Evolutionary conservation across 495 filamentous ascomycete species (phyloP).

Genomic region (Penicillium pancosmium): DNA sequence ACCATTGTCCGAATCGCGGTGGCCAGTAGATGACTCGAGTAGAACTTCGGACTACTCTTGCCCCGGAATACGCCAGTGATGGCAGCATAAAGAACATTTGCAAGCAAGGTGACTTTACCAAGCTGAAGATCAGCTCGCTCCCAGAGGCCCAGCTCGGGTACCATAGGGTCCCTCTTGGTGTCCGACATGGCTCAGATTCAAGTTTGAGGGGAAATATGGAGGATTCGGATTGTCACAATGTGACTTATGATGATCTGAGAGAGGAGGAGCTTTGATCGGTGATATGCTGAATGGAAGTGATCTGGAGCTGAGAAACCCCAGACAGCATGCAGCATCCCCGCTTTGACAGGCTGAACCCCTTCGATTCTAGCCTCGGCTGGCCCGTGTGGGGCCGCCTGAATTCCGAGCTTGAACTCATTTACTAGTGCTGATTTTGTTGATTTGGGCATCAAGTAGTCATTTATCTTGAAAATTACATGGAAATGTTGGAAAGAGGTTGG

Average conservation of each 20-base stretch:
- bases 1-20: slow-evolving; percentile 30
- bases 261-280: no score
- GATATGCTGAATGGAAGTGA: background rate
- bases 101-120: slow-evolving; percentile 22
- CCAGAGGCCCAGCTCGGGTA: slow-evolving; percentile 37
- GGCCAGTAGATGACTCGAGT: slow-evolving; percentile 36
- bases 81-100: slow-evolving; percentile 28
- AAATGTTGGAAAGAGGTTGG: no score
- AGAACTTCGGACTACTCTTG: slow-evolving; percentile 34
- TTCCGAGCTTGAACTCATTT: background rate
- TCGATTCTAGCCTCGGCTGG: slow-evolving; percentile 16
- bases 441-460: no score
- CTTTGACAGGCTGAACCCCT: slow-evolving; percentile 5
- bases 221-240: no score
- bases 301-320: background rate
- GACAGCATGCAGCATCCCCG: slow-evolving; percentile 4
- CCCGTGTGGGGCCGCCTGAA: slow-evolving; percentile 8
- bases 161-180: slow-evolving; percentile 16
- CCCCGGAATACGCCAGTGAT: slow-evolving; percentile 45
- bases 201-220: no score
- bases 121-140: slow-evolving; percentile 38
- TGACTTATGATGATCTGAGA: no score
- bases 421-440: background rate
- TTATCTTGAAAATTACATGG: no score
- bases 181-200: slow-evolving; percentile 4